Percentiles rank a stretch among this genome's conserved stretches.
phyloP scores from a whole-genome alignment of 179 eudicot genomes.

The Carnegiea gigantea region DNA sequence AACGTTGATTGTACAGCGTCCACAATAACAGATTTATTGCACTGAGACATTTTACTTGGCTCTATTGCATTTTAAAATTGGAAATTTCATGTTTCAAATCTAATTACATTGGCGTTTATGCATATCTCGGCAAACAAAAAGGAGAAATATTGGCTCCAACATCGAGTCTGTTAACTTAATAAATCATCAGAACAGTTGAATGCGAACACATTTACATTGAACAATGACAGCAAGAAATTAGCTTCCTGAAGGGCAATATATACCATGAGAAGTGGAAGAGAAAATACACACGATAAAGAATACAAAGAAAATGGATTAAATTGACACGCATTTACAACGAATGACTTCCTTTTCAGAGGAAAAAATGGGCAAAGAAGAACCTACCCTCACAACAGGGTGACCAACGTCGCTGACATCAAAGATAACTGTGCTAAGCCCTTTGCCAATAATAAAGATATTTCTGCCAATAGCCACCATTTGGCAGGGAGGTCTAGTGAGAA shows the following conservation, averaged over 20 bases:
- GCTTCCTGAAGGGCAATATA: not conserved
- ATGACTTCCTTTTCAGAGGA: slow-evolving; percentile 52
- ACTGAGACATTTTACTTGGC: too few species aligned
- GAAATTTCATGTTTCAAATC: not conserved
- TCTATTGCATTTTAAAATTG: too few species aligned
- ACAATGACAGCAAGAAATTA: slow-evolving; percentile 1
- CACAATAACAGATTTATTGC: too few species aligned
- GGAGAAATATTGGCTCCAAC: not conserved
- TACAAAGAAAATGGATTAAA: slow-evolving; percentile 29
- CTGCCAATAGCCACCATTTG: slow-evolving; percentile 59
- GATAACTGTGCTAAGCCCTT: slow-evolving; percentile 68
- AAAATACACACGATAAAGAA: not conserved
- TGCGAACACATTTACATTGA: not conserved
- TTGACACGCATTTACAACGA: slow-evolving; percentile 61
- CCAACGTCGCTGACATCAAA: slow-evolving; percentile 47
- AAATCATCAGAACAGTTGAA: not conserved
- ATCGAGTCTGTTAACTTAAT: not conserved
- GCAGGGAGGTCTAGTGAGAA: slow-evolving; percentile 71
- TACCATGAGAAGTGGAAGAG: not conserved
- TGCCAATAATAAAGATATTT: slow-evolving; percentile 58
- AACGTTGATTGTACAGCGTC: too few species aligned
- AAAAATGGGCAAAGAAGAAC: slow-evolving; percentile 46
- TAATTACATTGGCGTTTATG: not conserved
- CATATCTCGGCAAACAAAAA: not conserved
- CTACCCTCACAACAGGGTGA: slow-evolving; percentile 43